phyloP scores from a whole-genome alignment of 2,329 filamentous ascomycete genomes.

The Emmonsia crescens region DNA sequence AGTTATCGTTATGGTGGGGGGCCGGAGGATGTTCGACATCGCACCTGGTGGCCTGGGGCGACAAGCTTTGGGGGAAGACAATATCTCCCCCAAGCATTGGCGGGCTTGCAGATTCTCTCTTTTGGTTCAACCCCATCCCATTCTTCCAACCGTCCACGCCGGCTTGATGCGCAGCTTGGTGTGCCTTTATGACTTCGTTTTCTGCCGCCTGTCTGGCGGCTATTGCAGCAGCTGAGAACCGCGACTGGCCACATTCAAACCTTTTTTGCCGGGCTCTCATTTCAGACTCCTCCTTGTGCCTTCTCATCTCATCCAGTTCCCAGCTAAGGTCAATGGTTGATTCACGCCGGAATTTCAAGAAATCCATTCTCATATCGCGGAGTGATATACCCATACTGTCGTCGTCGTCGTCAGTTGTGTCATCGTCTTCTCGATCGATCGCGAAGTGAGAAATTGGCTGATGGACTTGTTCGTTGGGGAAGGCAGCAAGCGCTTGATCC shows the following conservation, averaged over 20 bases:
- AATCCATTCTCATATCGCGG: slow-evolving; percentile 19
- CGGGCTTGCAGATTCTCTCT: slow-evolving; percentile 53
- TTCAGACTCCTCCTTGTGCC: slow-evolving; percentile 58
- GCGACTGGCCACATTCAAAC: slow-evolving; percentile 14
- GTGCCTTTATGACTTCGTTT: slow-evolving; percentile 7
- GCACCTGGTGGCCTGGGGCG: slow-evolving; percentile 73
- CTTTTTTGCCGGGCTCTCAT: slow-evolving; percentile 25
- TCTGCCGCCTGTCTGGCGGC: slow-evolving; percentile 15
- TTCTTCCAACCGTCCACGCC: slow-evolving; percentile 13
- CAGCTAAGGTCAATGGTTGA: slow-evolving; percentile 46
- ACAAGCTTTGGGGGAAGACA: slow-evolving; percentile 67
- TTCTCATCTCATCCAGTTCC: slow-evolving; percentile 72
- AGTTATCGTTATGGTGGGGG: slow-evolving; percentile 40
- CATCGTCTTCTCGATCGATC: slow-evolving; percentile 31
- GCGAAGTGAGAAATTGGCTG: slow-evolving; percentile 39
- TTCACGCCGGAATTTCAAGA: slow-evolving; percentile 29
- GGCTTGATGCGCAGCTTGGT: not conserved
- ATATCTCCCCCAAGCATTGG: slow-evolving; percentile 84
- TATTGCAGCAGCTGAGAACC: slow-evolving; percentile 24
- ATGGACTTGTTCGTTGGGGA: slow-evolving; percentile 38
- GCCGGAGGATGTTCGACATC: slow-evolving; percentile 59
- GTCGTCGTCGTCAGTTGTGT: slow-evolving; percentile 22
- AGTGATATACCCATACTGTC: slow-evolving; percentile 18
- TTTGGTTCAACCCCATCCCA: slow-evolving; percentile 24
- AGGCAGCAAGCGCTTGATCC: slow-evolving; percentile 46